Base-by-base conservation (phyloP, 192 early-diverging fungal species). In the Coemansia aciculifera region DNA sequence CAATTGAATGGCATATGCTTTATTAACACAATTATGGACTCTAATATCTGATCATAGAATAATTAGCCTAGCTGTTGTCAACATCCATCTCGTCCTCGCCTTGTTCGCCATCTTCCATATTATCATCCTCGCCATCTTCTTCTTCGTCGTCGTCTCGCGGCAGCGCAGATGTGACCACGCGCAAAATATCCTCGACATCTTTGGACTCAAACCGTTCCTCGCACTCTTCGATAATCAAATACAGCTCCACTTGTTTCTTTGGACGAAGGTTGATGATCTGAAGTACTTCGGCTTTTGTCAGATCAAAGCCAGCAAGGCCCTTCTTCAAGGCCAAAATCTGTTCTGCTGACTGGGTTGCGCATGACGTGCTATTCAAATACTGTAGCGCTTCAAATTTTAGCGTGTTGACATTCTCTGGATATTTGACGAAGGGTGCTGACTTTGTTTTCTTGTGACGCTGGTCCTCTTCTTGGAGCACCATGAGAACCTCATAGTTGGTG, bases 211-310 rank as follows among this genome's bases (percentile, higher is more conserved):
- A 88, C 32, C 92, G 87, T 49, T 89, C 86, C 19, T 86, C 88
- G 63, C 87, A 89, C 65, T 91, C 89, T 68, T 93, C 92, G 59
- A 91, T 86, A 9, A 91, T 89, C 70, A 89, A 63, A 46, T 86
- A 73, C 46, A 94, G 71, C 63, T 91, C 92, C 15, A 91, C 89
- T 5, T 73, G 63, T 24, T 83, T 84, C 48, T 69, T 87, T 12
- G 92, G 90, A 63, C 89, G 73, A 54, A 89, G 64, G 52, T 94
- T 92, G 67, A 92, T 66, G 24, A 94, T 87, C 77, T 92, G 91
- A 44, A 94, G 74, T 0, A 87, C 81, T 63, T 94, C 93, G 3
- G 84, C 90, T 69, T 89, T 89, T 52, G 89, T 92, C 56, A 94
- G 66, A 36, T 86, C 72, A 42, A 74, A 87, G 3, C 38, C 39